phyloP scores from a whole-genome alignment of 176 grass and related monocot genomes.

The Musa schizocarpa region DNA sequence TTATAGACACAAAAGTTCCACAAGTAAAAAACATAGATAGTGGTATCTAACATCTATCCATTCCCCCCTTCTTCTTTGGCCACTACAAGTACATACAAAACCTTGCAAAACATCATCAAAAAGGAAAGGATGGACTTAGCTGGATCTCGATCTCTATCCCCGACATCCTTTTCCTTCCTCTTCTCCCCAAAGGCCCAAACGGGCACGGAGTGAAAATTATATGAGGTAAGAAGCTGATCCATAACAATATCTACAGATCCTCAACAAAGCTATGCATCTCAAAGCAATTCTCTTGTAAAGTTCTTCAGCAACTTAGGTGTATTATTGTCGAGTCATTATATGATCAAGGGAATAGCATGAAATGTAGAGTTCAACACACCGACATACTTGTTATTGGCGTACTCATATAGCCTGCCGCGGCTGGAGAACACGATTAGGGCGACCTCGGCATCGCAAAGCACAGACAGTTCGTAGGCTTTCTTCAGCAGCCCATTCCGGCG shows the following conservation, averaged over 20 bases:
- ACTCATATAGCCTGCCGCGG: constrained; percentile 8
- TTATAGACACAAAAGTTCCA: too few relatives aligned
- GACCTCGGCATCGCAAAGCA: constrained; percentile 8
- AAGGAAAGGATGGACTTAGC: background rate
- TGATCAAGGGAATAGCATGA: too few relatives aligned
- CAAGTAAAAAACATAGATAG: too few relatives aligned
- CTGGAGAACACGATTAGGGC: constrained; percentile 11
- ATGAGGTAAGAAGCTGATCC: background rate
- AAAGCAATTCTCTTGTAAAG: background rate
- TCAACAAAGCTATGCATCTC: background rate
- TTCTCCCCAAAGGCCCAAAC: background rate
- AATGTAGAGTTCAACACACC: background rate
- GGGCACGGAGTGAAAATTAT: too few relatives aligned
- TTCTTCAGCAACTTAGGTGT: background rate
- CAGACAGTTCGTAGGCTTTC: constrained; percentile 10
- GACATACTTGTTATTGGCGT: constrained; percentile 4
- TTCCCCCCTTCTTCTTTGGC: too few relatives aligned
- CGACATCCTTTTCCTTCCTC: background rate
- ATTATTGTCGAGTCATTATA: too few relatives aligned
- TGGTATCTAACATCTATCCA: too few relatives aligned
- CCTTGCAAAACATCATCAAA: background rate
- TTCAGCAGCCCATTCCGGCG: constrained; percentile 11
- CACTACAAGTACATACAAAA: background rate
- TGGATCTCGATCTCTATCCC: background rate
- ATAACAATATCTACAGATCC: background rate